Evolutionary conservation across 2,329 filamentous ascomycete species (phyloP).

Genomic region (Harringtonia lauricola): DNA sequence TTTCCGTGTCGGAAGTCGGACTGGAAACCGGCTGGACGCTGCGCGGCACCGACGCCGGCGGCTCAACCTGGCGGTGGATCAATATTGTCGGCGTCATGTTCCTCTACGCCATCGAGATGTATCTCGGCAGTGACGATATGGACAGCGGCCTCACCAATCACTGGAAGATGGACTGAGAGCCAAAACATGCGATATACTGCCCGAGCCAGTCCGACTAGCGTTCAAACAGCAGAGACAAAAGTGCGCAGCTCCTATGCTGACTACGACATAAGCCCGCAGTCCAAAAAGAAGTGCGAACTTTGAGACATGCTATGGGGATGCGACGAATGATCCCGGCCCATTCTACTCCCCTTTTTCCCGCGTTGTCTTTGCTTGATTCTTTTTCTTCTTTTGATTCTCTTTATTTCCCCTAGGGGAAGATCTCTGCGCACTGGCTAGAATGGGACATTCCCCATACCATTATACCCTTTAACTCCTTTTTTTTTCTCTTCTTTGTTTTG

Average conservation of each 20-base stretch:
- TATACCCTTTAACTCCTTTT: constrained; percentile 1
- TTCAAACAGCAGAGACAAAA: too few species aligned
- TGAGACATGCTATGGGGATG: too few species aligned
- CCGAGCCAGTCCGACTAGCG: too few species aligned
- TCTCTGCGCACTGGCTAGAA: background rate
- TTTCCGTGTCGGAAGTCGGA: constrained; percentile 58
- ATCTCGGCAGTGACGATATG: constrained; percentile 72
- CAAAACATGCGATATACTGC: too few species aligned
- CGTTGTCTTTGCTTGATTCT: too few species aligned
- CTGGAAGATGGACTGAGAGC: constrained; percentile 90
- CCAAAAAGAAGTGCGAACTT: too few species aligned
- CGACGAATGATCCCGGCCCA: too few species aligned
- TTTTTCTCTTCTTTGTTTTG: background rate
- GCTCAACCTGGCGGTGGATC: constrained; percentile 86
- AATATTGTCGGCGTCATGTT: constrained; percentile 84
- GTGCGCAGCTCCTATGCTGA: background rate
- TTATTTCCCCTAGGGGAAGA: too few species aligned
- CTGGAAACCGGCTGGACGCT: constrained; percentile 67
- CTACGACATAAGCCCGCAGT: background rate
- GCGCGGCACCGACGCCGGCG: constrained; percentile 69
- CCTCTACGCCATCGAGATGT: constrained; percentile 82
- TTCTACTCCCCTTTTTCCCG: background rate
- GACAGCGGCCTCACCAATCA: constrained; percentile 64
- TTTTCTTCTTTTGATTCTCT: background rate
- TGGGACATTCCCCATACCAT: constrained; percentile 17